Conservation (phyloP, 2,329 filamentous ascomycete species). For the Penicillium concentricum region DNA sequence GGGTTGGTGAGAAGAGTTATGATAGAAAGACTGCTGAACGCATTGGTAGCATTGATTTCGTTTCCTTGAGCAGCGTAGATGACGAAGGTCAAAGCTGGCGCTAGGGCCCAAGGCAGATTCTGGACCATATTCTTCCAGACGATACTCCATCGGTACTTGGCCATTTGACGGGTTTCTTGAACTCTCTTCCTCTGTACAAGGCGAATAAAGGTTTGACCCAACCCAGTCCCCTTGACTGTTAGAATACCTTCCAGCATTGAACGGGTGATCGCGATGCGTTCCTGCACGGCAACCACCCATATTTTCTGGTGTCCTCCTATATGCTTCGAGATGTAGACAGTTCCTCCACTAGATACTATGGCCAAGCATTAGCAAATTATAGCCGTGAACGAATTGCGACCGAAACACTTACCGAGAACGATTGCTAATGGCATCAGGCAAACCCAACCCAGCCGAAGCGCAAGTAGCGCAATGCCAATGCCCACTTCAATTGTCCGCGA, state of each 20-base stretch:
- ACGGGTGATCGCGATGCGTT: background rate
- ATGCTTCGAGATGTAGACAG: background rate
- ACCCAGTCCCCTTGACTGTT: background rate
- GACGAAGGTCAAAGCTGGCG: background rate
- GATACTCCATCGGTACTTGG: background rate
- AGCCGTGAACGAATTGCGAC: accelerated
- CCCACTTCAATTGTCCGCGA: background rate
- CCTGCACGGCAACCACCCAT: background rate
- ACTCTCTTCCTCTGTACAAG: background rate
- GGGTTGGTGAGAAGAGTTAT: background rate
- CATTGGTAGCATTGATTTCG: background rate
- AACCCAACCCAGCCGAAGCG: background rate
- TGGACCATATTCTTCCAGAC: background rate
- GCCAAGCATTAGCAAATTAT: background rate
- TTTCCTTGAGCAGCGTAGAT: background rate
- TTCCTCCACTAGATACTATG: background rate
- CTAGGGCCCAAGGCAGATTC: background rate
- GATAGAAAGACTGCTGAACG: background rate
- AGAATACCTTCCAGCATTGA: background rate
- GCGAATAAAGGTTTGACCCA: background rate
- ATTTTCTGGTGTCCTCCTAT: background rate
- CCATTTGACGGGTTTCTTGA: background rate
- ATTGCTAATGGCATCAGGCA: background rate
- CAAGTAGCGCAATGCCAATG: background rate
- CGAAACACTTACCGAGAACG: background rate